These are phyloP conservation scores for Dipodascus geniculatus DNA, from an alignment of 805 yeast genomes.

Conservation along the genomic window DNA sequence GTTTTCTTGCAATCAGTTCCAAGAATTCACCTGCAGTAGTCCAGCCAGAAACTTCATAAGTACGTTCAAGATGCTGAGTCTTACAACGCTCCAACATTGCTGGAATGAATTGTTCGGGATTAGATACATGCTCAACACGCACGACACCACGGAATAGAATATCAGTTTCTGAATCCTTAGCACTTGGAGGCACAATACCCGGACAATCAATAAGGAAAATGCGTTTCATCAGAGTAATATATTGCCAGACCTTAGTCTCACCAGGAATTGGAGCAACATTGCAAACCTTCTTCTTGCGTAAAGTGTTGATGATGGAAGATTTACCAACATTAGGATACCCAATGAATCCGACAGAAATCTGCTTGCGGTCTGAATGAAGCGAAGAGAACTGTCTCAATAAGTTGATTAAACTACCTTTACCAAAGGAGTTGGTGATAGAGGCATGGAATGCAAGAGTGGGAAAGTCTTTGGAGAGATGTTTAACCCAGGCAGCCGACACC, in stretches of 20 bases:
- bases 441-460: constrained; percentile 98
- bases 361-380: constrained; percentile 85
- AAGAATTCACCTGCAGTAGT: constrained; percentile 59
- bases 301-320: constrained; percentile 87
- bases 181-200: constrained; percentile 94
- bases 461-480: constrained; percentile 76
- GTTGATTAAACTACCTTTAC: constrained; percentile 93
- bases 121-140: constrained; percentile 92
- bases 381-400: constrained; percentile 85
- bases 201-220: constrained; percentile 96
- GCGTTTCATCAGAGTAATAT: constrained; percentile 91
- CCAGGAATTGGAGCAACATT: constrained; percentile 98
- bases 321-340: constrained; percentile 99
- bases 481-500: constrained; percentile 99
- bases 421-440: constrained; percentile 92
- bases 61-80: constrained; percentile 82
- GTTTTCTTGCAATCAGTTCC: constrained; percentile 84
- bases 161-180: constrained; percentile 82
- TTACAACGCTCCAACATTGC: constrained; percentile 78
- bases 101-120: constrained; percentile 92
- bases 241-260: constrained; percentile 98
- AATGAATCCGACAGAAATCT: constrained; percentile 91
- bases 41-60: constrained; percentile 94
- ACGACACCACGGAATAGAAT: constrained; percentile 94
- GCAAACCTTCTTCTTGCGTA: constrained; percentile 91